Evolutionary conservation across 805 yeast genomes (phyloP), one percentile per base, ranked within the genome.

Genomic region (Metschnikowia cubensis): DNA sequence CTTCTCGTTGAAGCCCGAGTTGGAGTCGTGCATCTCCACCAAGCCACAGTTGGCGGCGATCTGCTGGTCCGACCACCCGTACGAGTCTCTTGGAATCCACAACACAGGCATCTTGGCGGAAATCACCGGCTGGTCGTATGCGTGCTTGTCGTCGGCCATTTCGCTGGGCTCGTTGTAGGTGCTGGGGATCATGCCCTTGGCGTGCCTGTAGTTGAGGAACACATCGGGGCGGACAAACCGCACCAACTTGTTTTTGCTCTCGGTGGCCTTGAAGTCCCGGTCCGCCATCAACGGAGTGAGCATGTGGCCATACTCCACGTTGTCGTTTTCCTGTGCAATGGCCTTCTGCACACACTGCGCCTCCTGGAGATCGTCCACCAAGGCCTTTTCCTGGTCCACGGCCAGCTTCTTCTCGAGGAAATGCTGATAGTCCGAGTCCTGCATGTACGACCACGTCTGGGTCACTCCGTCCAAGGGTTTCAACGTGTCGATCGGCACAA

Each of bases 11-110:
- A 87, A 81, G 42, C 70, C 65, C 0, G 96, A 81, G 57, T 85
- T 84, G 42, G 77, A 82, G 63, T 90, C 96, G 48, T 81, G 73
- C 45, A 87, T 82, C 15, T 78, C 75, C 43, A 89, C 79, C 6
- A 82, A 73, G 1, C 74, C 77, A 18, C 71, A 64, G 46, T 88
- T 75, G 38, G 80, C 72, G 36, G 76, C 77, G 20, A 87, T 83
- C 59, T 84, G 82, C 13, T 61, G 63, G 1, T 74, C 68, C 0
- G 96, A 86, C 58, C 89, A 78, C 1, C 98, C 98, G 79, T 82
- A 81, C 8, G 88, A 85, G 65, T 92, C 99, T 50, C 74, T 73
- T n/a, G 97, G 95, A 60, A 92, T 81, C 99, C 99, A 92, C 18
- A 92, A 70, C n/a, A 75, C 73, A 1, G 96, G 96, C 58, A 87